Base-by-base conservation (phyloP, 75 land plant species). In the Gnetum montanum region DNA sequence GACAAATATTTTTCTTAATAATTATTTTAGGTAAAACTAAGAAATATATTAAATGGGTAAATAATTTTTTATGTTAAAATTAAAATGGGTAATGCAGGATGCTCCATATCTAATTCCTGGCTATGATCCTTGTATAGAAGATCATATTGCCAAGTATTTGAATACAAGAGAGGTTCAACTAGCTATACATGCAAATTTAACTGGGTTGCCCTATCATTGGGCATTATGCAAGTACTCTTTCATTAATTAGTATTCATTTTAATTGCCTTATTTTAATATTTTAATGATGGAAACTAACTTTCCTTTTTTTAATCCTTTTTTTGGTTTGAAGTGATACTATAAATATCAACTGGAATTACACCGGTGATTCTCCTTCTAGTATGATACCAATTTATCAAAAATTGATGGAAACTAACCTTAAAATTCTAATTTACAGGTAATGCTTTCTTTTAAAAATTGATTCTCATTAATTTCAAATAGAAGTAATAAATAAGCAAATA, bases 391-490 rank as follows among this genome's bases (percentile, higher is more conserved):
- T 91, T 13, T 91, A 91, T 45, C 34, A 67, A 40, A 85, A 87
- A 52, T 80, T 91, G 31, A 83, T 87, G 34, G 81, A 57, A 46
- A 80, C 67, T 60, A 93, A 93, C 43, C 29, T 91, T 4, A 62
- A 75, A 25, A 81, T 87, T 33, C 79, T 93, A 85, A 78, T 91
- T 24, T 87, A 54, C 73, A 90, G 96, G 92, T 86, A 33, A 38
- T 6, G 15, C 11, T 38, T 38, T 38, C 5, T 2, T 12, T 20
- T 10, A 8, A 15, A 11, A 7, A 4, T 23, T 54, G 28, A 31
- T n/a, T 51, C 20, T 28, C 23, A 28, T 13, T 19, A 1, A 47
- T 54, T 29, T 11, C 61, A 40, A 24, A 34, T 30, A 25, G 2
- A 20, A 11, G 24, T 47, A n/a, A 1, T 16, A 4, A 31, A 51